A percentile compares a stretch with the other conserved stretches of the same genome.
Conservation (phyloP, 2,329 filamentous ascomycete genomes). For the Tolypocladium amazonense region DNA sequence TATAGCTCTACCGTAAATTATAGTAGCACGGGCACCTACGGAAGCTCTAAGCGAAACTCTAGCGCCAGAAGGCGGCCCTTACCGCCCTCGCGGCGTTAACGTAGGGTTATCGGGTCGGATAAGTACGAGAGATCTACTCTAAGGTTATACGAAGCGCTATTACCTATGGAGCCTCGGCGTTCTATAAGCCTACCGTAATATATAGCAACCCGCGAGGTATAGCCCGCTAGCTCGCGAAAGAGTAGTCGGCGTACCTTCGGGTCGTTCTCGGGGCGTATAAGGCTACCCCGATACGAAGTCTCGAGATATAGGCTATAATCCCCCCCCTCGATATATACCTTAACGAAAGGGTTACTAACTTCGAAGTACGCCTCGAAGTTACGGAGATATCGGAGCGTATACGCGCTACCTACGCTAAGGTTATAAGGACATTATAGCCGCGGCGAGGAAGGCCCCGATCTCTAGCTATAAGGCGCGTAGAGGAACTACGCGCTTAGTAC, state of each 20-base stretch:
- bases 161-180: background rate
- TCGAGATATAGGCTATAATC: background rate
- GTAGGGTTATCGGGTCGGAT: too few relatives aligned
- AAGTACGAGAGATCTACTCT: too few relatives aligned
- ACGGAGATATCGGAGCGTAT: background rate
- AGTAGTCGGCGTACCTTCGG: background rate
- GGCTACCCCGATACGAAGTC: background rate
- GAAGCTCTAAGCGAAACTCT: background rate
- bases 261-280: too few relatives aligned
- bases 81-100: too few relatives aligned
- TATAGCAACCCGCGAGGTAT: background rate
- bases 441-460: too few relatives aligned
- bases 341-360: background rate
- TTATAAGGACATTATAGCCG: background rate
- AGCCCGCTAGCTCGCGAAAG: rapidly evolving
- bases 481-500: background rate
- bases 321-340: background rate
- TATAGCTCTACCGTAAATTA: background rate
- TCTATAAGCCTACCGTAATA: background rate
- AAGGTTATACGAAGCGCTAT: too few relatives aligned
- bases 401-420: background rate
- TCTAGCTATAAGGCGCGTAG: too few relatives aligned
- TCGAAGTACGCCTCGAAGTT: background rate
- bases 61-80: background rate
- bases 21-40: background rate